Percentiles rank a stretch among this genome's conserved stretches.
Conservation (phyloP, 495 filamentous ascomycete species). For the Bryoglossum gracile region DNA sequence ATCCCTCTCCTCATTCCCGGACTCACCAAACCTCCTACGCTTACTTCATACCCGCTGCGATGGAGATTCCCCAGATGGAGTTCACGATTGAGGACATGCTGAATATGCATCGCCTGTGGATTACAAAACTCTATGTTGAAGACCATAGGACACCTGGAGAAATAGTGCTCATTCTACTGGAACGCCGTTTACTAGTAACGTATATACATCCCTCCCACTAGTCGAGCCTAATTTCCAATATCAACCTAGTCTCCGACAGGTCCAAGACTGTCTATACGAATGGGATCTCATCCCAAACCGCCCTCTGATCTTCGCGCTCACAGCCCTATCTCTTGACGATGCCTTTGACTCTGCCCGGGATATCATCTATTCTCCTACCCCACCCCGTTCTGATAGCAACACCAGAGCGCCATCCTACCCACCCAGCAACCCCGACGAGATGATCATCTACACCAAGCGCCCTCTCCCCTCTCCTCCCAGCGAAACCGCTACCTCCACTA, state of each 20-base stretch:
- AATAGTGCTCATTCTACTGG: slow-evolving; percentile 12
- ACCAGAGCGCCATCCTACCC: background rate
- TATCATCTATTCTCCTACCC: too few relatives aligned
- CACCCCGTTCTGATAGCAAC: background rate
- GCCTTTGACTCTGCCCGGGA: too few relatives aligned
- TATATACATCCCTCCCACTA: slow-evolving; percentile 1
- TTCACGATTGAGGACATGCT: slow-evolving; percentile 18
- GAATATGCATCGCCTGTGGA: slow-evolving; percentile 13
- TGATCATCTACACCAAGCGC: slow-evolving; percentile 1
- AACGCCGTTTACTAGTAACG: slow-evolving; percentile 11
- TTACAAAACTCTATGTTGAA: slow-evolving; percentile 16
- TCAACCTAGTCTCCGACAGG: slow-evolving; percentile 10
- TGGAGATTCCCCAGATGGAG: slow-evolving; percentile 14
- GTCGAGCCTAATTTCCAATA: background rate
- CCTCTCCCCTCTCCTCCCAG: slow-evolving; percentile 14
- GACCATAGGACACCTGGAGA: slow-evolving; percentile 12
- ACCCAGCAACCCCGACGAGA: slow-evolving; percentile 7
- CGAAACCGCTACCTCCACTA: background rate
- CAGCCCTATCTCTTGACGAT: too few relatives aligned
- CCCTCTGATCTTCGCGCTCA: too few relatives aligned
- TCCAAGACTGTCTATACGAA: slow-evolving; percentile 11
- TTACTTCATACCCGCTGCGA: background rate
- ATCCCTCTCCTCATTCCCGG: background rate
- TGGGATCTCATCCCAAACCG: slow-evolving; percentile 9
- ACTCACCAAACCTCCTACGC: background rate